phyloP scores from a whole-genome alignment of 805 yeast genomes.

The Metschnikowia lunata region DNA sequence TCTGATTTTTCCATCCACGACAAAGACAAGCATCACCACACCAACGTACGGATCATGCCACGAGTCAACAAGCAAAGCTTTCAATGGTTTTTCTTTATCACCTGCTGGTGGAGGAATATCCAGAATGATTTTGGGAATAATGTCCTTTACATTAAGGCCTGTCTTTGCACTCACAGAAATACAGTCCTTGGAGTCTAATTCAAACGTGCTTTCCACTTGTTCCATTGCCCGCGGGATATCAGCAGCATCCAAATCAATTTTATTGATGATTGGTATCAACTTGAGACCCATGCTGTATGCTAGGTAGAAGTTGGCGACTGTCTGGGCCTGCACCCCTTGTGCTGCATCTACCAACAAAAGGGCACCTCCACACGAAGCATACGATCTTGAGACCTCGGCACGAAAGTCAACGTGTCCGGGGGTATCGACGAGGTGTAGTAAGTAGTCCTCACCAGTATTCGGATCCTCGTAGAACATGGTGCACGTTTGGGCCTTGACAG shows the following conservation, averaged over 20 bases:
- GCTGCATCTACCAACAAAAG: slow-evolving; percentile 86
- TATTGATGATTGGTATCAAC: slow-evolving; percentile 85
- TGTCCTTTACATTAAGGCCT: slow-evolving; percentile 70
- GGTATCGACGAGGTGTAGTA: slow-evolving; percentile 89
- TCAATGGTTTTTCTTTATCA: slow-evolving; percentile 45
- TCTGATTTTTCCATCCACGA: slow-evolving; percentile 76
- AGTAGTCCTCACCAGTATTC: slow-evolving; percentile 63
- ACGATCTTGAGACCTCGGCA: slow-evolving; percentile 88
- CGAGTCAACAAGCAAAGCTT: slow-evolving; percentile 87
- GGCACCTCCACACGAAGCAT: slow-evolving; percentile 96
- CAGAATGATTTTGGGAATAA: slow-evolving; percentile 79
- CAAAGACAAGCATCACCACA: slow-evolving; percentile 76
- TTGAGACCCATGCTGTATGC: slow-evolving; percentile 83
- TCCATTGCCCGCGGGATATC: slow-evolving; percentile 75
- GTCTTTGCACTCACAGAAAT: slow-evolving; percentile 90
- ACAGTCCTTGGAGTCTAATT: slow-evolving; percentile 67
- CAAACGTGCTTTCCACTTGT: slow-evolving; percentile 83
- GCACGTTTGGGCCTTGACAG: slow-evolving; percentile 96
- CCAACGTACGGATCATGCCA: slow-evolving; percentile 96
- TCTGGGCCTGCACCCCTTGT: slow-evolving; percentile 96
- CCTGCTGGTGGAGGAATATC: slow-evolving; percentile 80
- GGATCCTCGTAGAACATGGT: slow-evolving; percentile 74
- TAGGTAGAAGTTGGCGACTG: slow-evolving; percentile 92
- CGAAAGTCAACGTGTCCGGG: slow-evolving; percentile 98
- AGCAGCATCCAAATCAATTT: slow-evolving; percentile 85